phyloP scores from a whole-genome alignment of 78 protist genomes.

The slime mould (Dictyostelium discoideum) region dicty_2.7 NC_007090.3:5094001-5094500 shows the following conservation, averaged over 20 bases:
- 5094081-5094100: neutral
- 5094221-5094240: slow-evolving; percentile 84
- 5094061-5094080: neutral
- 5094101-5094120: neutral
- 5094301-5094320: slow-evolving; percentile 75
- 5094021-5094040: neutral
- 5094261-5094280: slow-evolving; percentile 63
- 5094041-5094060: neutral
- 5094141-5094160: neutral
- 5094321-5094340: slow-evolving; percentile 77
- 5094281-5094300: slow-evolving; percentile 54
- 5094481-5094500: neutral
- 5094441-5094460: slow-evolving; percentile 81
- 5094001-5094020: slow-evolving; percentile 68
- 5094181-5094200: slow-evolving; percentile 53
- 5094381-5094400: slow-evolving; percentile 76
- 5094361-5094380: slow-evolving; percentile 80
- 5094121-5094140: neutral
- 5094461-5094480: slow-evolving; percentile 81
- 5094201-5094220: slow-evolving; percentile 76
- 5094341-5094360: slow-evolving; percentile 78
- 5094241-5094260: slow-evolving; percentile 82
- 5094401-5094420: slow-evolving; percentile 83
- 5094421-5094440: slow-evolving; percentile 66
- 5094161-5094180: slow-evolving; percentile 23